Percentiles rank a stretch among this genome's conserved stretches.
phyloP scores from a whole-genome alignment of 2,329 filamentous ascomycete species.

The Magnaporthiopsis poae region DNA sequence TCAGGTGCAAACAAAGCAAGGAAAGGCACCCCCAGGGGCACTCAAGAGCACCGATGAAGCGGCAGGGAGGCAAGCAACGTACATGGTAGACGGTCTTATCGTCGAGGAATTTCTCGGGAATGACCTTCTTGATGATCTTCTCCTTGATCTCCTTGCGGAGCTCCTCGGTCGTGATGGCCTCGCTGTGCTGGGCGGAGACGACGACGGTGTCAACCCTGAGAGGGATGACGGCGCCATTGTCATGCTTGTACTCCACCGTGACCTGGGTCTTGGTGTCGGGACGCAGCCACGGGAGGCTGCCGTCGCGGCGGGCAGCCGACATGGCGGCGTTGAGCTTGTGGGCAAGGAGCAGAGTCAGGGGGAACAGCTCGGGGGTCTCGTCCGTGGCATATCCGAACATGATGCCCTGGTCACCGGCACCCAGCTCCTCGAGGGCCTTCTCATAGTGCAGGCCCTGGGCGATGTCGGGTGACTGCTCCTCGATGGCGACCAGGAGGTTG shows the following conservation, averaged over 20 bases:
- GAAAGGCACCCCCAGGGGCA: constrained; percentile 11
- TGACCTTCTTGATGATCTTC: constrained; percentile 93
- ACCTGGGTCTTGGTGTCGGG: constrained; percentile 99
- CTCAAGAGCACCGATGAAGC: background rate
- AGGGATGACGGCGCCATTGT: constrained; percentile 85
- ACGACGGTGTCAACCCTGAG: constrained; percentile 92
- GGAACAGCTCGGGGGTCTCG: constrained; percentile 94
- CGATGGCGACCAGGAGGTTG: constrained; percentile 96
- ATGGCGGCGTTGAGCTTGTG: constrained; percentile 97
- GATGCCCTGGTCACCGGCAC: constrained; percentile 99
- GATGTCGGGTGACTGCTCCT: constrained; percentile 98
- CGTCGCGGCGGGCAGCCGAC: constrained; percentile 78
- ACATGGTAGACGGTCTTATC: constrained; percentile 93
- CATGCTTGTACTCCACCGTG: constrained; percentile 96
- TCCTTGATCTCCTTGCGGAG: constrained; percentile 90
- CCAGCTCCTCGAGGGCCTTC: constrained; percentile 90
- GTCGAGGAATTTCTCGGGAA: constrained; percentile 83
- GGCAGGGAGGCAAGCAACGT: constrained; percentile 26
- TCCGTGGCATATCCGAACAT: constrained; percentile 99
- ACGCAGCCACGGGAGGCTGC: constrained; percentile 82
- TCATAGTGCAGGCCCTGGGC: constrained; percentile 98
- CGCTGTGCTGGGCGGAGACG: constrained; percentile 87
- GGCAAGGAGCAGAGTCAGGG: constrained; percentile 83
- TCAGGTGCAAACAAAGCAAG: background rate
- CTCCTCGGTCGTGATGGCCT: constrained; percentile 79